Base-by-base conservation (phyloP, 768 basidiomycete genomes). In the Rhodotorula sphaerocarpa region DNA sequence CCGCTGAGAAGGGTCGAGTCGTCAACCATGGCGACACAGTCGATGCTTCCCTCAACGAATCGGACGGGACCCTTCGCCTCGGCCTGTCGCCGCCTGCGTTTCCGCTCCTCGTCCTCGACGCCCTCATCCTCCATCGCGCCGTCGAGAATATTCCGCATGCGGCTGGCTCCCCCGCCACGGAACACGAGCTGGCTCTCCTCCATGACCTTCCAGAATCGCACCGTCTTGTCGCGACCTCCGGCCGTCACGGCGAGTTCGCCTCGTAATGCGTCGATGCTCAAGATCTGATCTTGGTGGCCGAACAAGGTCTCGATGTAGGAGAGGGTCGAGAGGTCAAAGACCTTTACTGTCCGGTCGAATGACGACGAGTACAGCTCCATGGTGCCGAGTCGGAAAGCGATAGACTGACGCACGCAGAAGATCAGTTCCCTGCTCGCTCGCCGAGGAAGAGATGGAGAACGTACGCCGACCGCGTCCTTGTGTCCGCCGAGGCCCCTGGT, bases 111-210 rank as follows among this genome's bases (percentile, higher is more conserved):
- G 15, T 65, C 66, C 31, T 72, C 74, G 27, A 70, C 65, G 34
- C 72, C 75, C 25, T 75, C 75, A 11, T 74, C 73, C 45, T 71
- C 74, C 55, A 70, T 58, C 18, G 83, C 84, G 1, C 88, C 87
- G 67, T 93, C 91, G 31, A 91, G 73, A 12, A 88, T 82, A 73
- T 90, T 87, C 57, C 86, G 78, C 67, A 88, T 79, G 41, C 81
- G 81, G 76, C 86, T 91, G 69, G 83, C 81, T 7, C 87, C 90
- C n/a, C 95, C 95, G 30, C 93, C 95, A 42, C 95, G 82, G 73
- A 97, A 96, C 11, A 99, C 91, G 30, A 99, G 79, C 73, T 97
- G 93, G 18, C 82, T 88, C 75, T 96, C 91, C 56, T 99, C 93
- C 42, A 84, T 83, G 55, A 97, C 86, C 77, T 96, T 96, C 93